These are phyloP conservation scores for Hymenoscyphus scutula DNA, from an alignment of 2,329 filamentous ascomycete species.

Conservation along the genomic window DNA sequence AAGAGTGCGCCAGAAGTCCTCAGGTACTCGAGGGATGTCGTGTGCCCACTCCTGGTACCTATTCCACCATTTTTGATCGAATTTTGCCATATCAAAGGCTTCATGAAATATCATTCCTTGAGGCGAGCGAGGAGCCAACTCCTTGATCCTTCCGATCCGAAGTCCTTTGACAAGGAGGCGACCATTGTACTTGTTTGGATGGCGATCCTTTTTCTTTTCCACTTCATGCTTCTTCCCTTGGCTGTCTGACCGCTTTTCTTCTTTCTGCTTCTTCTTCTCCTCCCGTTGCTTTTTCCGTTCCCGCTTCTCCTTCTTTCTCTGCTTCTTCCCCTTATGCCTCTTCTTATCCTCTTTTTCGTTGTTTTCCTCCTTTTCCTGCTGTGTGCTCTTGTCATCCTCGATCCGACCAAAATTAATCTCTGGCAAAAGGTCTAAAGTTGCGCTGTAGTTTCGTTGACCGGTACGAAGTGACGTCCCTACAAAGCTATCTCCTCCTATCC, in stretches of 20 bases:
- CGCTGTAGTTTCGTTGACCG: not conserved
- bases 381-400: too few species aligned
- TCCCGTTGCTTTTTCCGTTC: too few species aligned
- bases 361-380: too few species aligned
- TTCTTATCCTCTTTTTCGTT: too few species aligned
- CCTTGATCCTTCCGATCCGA: not conserved
- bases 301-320: too few species aligned
- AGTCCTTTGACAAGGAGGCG: not conserved
- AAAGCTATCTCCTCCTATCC: not conserved
- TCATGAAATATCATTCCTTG: not conserved
- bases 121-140: not conserved
- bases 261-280: too few species aligned
- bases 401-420: not conserved
- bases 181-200: not conserved
- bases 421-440: not conserved
- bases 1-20: not conserved
- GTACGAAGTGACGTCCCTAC: not conserved
- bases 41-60: not conserved
- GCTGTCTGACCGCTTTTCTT: too few species aligned
- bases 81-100: not conserved
- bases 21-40: not conserved
- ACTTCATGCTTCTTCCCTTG: too few species aligned
- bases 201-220: not conserved
- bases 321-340: too few species aligned
- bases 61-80: not conserved